phyloP scores from a whole-genome alignment of 208 protist species.

The Trypanosoma mega region DNA sequence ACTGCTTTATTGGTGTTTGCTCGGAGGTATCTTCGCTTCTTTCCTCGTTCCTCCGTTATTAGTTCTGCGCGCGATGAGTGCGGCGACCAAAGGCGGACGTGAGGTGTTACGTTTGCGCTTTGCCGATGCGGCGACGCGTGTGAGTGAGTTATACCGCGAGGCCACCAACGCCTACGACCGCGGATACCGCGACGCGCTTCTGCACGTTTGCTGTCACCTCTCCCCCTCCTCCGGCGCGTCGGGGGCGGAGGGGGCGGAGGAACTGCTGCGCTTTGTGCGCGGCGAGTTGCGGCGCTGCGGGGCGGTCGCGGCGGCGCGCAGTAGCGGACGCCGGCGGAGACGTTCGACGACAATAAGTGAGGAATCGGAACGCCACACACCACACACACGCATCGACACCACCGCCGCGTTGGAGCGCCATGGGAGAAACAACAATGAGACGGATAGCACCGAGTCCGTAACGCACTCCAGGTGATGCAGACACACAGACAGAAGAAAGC shows the following conservation, averaged over 20 bases:
- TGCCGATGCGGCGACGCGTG: constrained; percentile 35
- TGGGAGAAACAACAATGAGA: too few relatives aligned
- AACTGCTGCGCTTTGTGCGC: constrained; percentile 39
- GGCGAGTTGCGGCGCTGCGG: constrained; percentile 22
- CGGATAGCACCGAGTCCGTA: too few relatives aligned
- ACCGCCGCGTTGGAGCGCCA: too few relatives aligned
- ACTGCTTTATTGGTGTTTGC: not conserved
- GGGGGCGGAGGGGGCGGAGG: constrained; percentile 15
- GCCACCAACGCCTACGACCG: constrained; percentile 48
- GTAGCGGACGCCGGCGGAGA: constrained; percentile 4
- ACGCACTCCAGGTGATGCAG: too few relatives aligned
- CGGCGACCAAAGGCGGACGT: constrained; percentile 13
- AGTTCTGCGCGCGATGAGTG: constrained; percentile 3
- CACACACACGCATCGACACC: too few relatives aligned
- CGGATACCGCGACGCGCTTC: constrained; percentile 53
- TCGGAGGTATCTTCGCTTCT: not conserved
- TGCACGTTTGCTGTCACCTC: constrained; percentile 48
- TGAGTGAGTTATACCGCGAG: constrained; percentile 56
- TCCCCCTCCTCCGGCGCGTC: constrained; percentile 14
- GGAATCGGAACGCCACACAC: too few relatives aligned
- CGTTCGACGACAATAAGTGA: not conserved
- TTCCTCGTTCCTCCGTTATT: not conserved
- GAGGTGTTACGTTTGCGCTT: constrained; percentile 40
- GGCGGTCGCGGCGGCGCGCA: constrained; percentile 32
- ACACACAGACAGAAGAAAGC: too few relatives aligned